These are phyloP conservation scores for Acorus calamus DNA, from an alignment of 106 monocot genomes.

Conservation along the genomic window DNA sequence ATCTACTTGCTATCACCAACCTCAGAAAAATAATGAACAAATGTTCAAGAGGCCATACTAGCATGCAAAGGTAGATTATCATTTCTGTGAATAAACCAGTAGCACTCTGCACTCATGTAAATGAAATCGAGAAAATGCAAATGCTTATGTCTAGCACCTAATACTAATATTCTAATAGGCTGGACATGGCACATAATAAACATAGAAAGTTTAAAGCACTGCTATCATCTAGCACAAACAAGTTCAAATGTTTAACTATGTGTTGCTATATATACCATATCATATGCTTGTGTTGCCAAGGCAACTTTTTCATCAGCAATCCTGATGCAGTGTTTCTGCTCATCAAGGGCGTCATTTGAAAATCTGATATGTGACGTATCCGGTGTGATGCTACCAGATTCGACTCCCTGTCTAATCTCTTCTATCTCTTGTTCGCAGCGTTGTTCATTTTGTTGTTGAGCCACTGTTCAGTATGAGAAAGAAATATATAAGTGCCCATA, in stretches of 20 bases:
- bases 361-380: constrained; percentile 61
- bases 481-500: background rate
- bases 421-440: constrained; percentile 85
- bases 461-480: constrained; percentile 25
- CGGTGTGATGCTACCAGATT: constrained; percentile 44
- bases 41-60: too few relatives aligned
- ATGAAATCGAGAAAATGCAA: too few relatives aligned
- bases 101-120: too few relatives aligned
- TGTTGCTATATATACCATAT: constrained; percentile 53
- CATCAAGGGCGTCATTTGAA: constrained; percentile 88
- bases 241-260: too few relatives aligned
- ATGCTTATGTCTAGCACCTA: too few relatives aligned
- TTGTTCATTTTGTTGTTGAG: constrained; percentile 73
- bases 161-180: too few relatives aligned
- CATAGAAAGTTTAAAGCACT: background rate
- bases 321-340: constrained; percentile 76
- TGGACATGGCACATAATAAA: too few relatives aligned
- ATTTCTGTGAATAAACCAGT: too few relatives aligned
- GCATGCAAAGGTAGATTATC: too few relatives aligned
- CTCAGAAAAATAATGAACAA: too few relatives aligned
- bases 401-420: constrained; percentile 53
- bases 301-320: constrained; percentile 94
- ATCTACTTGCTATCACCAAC: too few relatives aligned
- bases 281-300: constrained; percentile 77
- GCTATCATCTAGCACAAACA: too few relatives aligned